These are phyloP conservation scores for Brassica incana DNA, from an alignment of 345 rosid genomes.

Conservation along the genomic window DNA sequence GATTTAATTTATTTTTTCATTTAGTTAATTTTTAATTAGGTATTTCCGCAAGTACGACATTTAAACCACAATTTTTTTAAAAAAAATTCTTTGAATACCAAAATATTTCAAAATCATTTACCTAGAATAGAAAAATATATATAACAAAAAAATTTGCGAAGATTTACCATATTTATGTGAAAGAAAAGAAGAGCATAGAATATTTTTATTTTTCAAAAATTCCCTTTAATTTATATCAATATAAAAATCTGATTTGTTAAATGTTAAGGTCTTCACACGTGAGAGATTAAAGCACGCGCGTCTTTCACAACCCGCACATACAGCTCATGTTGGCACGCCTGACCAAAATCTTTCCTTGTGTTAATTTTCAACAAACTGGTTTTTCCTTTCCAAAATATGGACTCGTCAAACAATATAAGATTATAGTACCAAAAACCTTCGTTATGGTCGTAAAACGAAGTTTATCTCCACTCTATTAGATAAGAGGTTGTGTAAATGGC, in stretches of 20 bases:
- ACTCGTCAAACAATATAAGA: not conserved
- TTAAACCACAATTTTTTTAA: not conserved
- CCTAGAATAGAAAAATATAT: too few species aligned
- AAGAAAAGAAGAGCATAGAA: too few species aligned
- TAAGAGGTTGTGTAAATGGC: not conserved
- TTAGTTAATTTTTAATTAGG: conserved; percentile 1
- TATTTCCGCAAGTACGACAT: conserved; percentile 4
- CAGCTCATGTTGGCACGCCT: conserved; percentile 58
- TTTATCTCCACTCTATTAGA: not conserved
- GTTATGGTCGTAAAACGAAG: not conserved
- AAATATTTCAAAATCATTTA: too few species aligned
- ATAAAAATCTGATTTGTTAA: not conserved
- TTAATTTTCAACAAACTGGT: not conserved
- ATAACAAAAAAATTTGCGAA: too few species aligned
- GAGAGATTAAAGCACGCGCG: conserved; percentile 59
- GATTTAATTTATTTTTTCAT: not conserved
- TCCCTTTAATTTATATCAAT: not conserved
- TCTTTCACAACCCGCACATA: conserved; percentile 34
- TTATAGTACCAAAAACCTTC: not conserved
- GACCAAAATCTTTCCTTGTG: conserved; percentile 45
- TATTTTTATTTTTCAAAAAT: too few species aligned
- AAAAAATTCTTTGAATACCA: not conserved
- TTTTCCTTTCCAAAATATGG: not conserved
- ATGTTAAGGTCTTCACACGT: conserved; percentile 49
- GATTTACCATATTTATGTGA: too few species aligned